These are phyloP conservation scores for Phaeoacremonium minimum DNA, from an alignment of 2,329 filamentous ascomycete species.

Conservation along the genomic window DNA sequence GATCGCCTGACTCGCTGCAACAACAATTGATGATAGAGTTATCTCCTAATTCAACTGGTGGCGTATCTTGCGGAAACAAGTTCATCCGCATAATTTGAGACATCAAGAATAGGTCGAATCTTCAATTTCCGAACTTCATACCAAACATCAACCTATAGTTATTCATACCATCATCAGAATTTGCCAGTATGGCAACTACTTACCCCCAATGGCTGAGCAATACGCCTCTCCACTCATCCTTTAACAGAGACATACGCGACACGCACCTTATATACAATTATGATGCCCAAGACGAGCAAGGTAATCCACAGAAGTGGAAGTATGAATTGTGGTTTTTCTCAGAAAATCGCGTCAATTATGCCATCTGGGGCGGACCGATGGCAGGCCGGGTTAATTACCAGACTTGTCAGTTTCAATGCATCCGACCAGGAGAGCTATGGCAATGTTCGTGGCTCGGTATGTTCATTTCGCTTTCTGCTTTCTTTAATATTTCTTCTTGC, in stretches of 20 bases:
- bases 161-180: too few species aligned
- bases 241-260: conserved; percentile 46
- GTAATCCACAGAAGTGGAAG: conserved; percentile 53
- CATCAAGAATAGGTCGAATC: too few species aligned
- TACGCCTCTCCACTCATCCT: conserved; percentile 19
- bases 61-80: too few species aligned
- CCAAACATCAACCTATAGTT: too few species aligned
- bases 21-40: too few species aligned
- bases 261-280: conserved; percentile 56
- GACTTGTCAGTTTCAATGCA: conserved; percentile 50
- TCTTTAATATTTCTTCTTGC: too few species aligned
- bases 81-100: too few species aligned
- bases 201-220: conserved; percentile 4
- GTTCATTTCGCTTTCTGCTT: too few species aligned
- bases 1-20: too few species aligned
- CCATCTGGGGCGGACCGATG: conserved; percentile 58
- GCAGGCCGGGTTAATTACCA: conserved; percentile 49
- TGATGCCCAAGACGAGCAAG: conserved; percentile 37
- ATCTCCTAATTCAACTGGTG: too few species aligned
- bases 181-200: too few species aligned
- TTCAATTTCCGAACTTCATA: too few species aligned
- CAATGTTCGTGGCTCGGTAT: conserved; percentile 56
- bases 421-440: conserved; percentile 53
- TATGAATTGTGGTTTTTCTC: conserved; percentile 60
- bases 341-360: conserved; percentile 49